Conservation (phyloP, 23 red algal species). For the Gracilariopsis chorda region DNA sequence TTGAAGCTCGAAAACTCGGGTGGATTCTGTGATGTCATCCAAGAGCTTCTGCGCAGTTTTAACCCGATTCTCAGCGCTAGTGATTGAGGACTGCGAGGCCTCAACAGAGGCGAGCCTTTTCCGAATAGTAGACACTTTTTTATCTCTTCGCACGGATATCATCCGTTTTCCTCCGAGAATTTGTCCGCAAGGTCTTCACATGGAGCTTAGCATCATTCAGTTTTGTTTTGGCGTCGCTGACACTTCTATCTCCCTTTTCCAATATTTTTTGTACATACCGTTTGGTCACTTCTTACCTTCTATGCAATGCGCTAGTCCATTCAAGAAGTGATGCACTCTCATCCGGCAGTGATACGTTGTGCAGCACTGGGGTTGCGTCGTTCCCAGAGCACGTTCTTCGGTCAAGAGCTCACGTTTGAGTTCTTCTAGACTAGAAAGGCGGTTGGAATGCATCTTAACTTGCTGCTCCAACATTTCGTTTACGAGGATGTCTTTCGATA, state of each 20-base stretch:
- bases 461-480: constrained; percentile 34
- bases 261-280: not conserved
- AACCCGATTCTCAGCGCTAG: constrained; percentile 22
- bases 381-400: not conserved
- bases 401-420: constrained; percentile 15
- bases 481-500: constrained; percentile 6
- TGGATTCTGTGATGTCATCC: constrained; percentile 10
- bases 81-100: constrained; percentile 9
- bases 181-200: not conserved
- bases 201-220: constrained; percentile 10
- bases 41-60: constrained; percentile 2
- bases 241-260: not conserved
- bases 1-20: not conserved
- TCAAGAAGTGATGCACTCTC: not conserved
- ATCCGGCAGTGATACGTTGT: not conserved
- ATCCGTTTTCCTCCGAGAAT: not conserved
- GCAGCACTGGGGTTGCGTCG: not conserved
- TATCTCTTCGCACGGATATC: constrained; percentile 14
- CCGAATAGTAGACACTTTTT: constrained; percentile 10
- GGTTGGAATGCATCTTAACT: not conserved
- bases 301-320: constrained; percentile 31
- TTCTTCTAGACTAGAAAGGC: not conserved
- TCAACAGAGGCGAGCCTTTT: not conserved
- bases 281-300: not conserved
- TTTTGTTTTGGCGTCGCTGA: not conserved